These are phyloP conservation scores for Pelargonium australe DNA, from an alignment of 441 rosid species.

Conservation along the genomic window DNA sequence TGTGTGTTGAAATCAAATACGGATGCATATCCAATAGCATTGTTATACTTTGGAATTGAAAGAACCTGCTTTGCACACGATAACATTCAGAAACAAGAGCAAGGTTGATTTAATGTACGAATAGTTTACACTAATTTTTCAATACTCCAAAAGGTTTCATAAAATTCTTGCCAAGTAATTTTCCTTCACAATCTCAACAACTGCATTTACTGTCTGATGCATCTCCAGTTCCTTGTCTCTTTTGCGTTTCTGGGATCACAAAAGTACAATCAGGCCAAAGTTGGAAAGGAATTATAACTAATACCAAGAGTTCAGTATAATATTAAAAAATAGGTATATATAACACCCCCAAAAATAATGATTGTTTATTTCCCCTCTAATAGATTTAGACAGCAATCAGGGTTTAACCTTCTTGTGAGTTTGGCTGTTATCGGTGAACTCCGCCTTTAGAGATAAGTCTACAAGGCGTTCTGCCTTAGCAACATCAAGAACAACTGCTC, in stretches of 20 bases:
- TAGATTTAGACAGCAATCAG: slow-evolving; percentile 7
- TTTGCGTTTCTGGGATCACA: slow-evolving; percentile 62
- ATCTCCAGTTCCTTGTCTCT: slow-evolving; percentile 64
- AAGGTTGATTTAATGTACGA: slow-evolving; percentile 22
- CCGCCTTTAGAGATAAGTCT: slow-evolving; percentile 80
- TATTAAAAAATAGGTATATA: not conserved
- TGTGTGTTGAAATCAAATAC: slow-evolving; percentile 86
- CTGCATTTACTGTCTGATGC: slow-evolving; percentile 67
- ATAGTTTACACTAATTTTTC: slow-evolving; percentile 17
- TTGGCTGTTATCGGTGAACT: slow-evolving; percentile 44
- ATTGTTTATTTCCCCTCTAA: not conserved
- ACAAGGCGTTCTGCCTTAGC: slow-evolving; percentile 72
- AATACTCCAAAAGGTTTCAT: slow-evolving; percentile 11
- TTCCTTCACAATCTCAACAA: slow-evolving; percentile 94
- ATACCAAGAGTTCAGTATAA: not conserved
- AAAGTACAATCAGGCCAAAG: slow-evolving; percentile 1
- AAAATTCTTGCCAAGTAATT: slow-evolving; percentile 71
- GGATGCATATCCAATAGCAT: slow-evolving; percentile 78
- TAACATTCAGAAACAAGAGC: slow-evolving; percentile 10
- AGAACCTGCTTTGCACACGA: slow-evolving; percentile 52
- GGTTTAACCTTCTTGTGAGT: slow-evolving; percentile 51
- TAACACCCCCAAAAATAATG: not conserved
- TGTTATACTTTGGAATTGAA: slow-evolving; percentile 69
- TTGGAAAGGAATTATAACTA: slow-evolving; percentile 1
- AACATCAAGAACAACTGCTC: slow-evolving; percentile 76